These are phyloP conservation scores for Pestalotiopsis sp. DNA, from an alignment of 2,329 filamentous ascomycete genomes.

Conservation along the genomic window DNA sequence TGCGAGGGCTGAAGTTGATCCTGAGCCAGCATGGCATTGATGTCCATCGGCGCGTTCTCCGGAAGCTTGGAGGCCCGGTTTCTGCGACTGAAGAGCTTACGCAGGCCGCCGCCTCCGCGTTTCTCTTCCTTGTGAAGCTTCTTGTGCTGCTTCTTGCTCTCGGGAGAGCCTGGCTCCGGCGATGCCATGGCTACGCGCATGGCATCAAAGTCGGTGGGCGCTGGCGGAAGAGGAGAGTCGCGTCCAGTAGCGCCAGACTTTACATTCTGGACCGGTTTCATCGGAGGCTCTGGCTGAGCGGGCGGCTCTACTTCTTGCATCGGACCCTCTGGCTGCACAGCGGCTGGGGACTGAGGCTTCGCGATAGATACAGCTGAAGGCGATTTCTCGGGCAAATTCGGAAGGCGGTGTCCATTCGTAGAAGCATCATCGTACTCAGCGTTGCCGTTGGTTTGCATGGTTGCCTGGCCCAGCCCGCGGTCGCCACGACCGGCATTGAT, in stretches of 20 bases:
- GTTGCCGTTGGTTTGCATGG: slow-evolving; percentile 44
- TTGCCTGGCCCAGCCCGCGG: slow-evolving; percentile 58
- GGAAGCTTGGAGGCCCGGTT: slow-evolving; percentile 60
- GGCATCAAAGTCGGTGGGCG: slow-evolving; percentile 37
- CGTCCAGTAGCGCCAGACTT: slow-evolving; percentile 35
- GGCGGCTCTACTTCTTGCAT: slow-evolving; percentile 25
- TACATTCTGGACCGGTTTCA: slow-evolving; percentile 34
- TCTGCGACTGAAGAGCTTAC: slow-evolving; percentile 68
- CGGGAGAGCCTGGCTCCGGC: slow-evolving; percentile 43
- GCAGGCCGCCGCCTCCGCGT: slow-evolving; percentile 53
- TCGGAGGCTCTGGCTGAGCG: slow-evolving; percentile 38
- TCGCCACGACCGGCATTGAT: slow-evolving; percentile 75
- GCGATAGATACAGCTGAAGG: slow-evolving; percentile 33
- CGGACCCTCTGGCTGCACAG: slow-evolving; percentile 18
- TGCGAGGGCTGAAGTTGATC: slow-evolving; percentile 30
- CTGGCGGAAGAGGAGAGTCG: slow-evolving; percentile 41
- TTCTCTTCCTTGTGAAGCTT: slow-evolving; percentile 57
- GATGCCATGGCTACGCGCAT: slow-evolving; percentile 40
- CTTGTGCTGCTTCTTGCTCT: slow-evolving; percentile 50
- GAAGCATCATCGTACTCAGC: slow-evolving; percentile 24
- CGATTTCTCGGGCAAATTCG: slow-evolving; percentile 46
- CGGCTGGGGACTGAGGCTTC: slow-evolving; percentile 16
- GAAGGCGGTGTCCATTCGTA: slow-evolving; percentile 34
- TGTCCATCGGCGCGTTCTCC: slow-evolving; percentile 54
- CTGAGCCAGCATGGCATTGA: slow-evolving; percentile 52